Percentiles rank a stretch among this genome's conserved stretches.
Conservation (phyloP, 2,329 filamentous ascomycete genomes). For the Truncatella angustata region DNA sequence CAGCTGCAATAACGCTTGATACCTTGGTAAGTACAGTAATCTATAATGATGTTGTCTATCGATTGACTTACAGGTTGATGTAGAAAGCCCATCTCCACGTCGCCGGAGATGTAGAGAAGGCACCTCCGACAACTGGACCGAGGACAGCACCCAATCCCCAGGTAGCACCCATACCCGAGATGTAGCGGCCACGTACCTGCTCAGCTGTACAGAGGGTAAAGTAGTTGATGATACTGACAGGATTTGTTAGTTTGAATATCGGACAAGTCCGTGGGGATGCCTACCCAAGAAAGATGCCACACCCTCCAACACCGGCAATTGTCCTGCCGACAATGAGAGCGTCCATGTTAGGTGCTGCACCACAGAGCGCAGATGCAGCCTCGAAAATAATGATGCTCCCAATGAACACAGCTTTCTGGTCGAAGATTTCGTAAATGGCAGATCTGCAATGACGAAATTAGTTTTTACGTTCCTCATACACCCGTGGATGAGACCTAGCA, state of each 20-base stretch:
- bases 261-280: no score
- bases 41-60: slow-evolving; percentile 32
- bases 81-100: slow-evolving; percentile 52
- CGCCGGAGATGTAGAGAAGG: slow-evolving; percentile 38
- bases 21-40: slow-evolving; percentile 22
- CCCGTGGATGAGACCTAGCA: background rate
- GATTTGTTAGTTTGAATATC: no score
- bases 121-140: slow-evolving; percentile 47
- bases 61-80: slow-evolving; percentile 44
- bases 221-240: slow-evolving; percentile 24
- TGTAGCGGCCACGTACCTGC: slow-evolving; percentile 22
- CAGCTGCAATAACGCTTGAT: slow-evolving; percentile 18
- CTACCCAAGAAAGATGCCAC: slow-evolving; percentile 36
- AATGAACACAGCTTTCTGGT: slow-evolving; percentile 37
- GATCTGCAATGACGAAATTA: background rate
- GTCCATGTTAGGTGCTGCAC: slow-evolving; percentile 40
- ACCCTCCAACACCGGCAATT: slow-evolving; percentile 42
- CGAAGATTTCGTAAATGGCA: slow-evolving; percentile 37
- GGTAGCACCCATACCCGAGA: slow-evolving; percentile 17
- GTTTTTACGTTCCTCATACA: background rate
- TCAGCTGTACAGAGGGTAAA: slow-evolving; percentile 20
- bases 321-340: slow-evolving; percentile 47
- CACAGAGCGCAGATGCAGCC: slow-evolving; percentile 35
- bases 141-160: slow-evolving; percentile 46
- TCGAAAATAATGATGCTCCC: slow-evolving; percentile 15